Base-by-base conservation (phyloP, 1,284 basidiomycete genomes). In the Gymnopus androsaceus region DNA sequence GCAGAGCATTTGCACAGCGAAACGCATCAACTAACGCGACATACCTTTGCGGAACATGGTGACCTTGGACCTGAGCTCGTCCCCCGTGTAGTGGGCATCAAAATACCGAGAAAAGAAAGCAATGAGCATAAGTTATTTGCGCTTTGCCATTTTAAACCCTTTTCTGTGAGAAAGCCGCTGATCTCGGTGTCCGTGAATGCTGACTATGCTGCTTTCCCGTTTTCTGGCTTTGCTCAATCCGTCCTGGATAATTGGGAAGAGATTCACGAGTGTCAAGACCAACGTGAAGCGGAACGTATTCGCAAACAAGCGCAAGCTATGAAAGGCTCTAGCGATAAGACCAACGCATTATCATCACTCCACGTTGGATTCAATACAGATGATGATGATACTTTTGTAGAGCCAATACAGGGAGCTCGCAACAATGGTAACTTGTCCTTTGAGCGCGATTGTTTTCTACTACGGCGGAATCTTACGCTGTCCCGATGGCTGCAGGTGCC, bases 231-330 rank as follows among this genome's bases (percentile, higher is more conserved):
- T 12, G 51, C 45, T 17, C 4, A 19, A 6, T 11, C 9, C 15
- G 56, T 69, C 12, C 64, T 69, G 55, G 51, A 59, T 9, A 70
- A 71, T 42, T 71, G 68, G 69, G 65, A 69, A 40, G 68, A 64
- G 5, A 59, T 70, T 1, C 53, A 69, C 63, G 69, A 71, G 54
- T 71, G 69, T 60, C 62, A 69, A 57, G 69, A 71, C 66, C 62
- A 67, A 33, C 50, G 63, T 33, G 69, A 71, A 63, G 66, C 67
- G 14, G 69, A 71, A 28, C 33, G 65, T 14, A 40, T 40, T 40
- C 11, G 17, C 11, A 40, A 40, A 40, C 31, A 33, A 14, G 6
- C 31, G 14, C 7, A 33, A 7, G 31, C 14, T 33, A 33, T 33
- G 37, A 40, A n/a, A 40, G n/a, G 6, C 9, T 11, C n/a, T 8